phyloP scores from a whole-genome alignment of 2,329 filamentous ascomycete species.

The Phoma sp. region DNA sequence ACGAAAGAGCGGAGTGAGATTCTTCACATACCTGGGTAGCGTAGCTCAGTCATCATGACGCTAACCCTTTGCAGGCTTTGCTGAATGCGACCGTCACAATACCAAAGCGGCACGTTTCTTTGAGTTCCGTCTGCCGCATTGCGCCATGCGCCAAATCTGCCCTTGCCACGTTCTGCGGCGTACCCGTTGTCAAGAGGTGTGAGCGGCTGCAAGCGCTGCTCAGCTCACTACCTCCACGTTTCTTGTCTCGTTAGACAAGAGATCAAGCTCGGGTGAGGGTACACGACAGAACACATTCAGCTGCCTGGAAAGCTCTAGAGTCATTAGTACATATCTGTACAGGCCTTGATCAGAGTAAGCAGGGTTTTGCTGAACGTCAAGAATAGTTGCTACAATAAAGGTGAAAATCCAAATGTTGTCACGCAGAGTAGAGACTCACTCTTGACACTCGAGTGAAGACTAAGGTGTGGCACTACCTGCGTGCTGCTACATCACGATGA shows the following conservation, averaged over 20 bases:
- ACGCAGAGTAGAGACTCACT: background rate
- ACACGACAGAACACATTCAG: background rate
- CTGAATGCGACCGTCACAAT: background rate
- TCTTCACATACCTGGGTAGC: too few species aligned
- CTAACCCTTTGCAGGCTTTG: slow-evolving; percentile 1
- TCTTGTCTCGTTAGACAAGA: background rate
- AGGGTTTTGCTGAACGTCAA: background rate
- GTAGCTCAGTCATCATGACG: slow-evolving; percentile 15
- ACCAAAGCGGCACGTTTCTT: background rate
- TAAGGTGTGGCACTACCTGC: background rate
- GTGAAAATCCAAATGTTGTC: background rate
- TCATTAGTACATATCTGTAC: background rate
- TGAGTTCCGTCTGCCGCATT: background rate
- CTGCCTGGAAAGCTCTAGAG: background rate
- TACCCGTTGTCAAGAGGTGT: background rate
- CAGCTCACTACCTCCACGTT: background rate
- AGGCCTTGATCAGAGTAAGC: background rate
- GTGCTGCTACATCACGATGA: background rate
- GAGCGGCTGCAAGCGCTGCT: slow-evolving; percentile 4
- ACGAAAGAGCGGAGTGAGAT: slow-evolving; percentile 20
- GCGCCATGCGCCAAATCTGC: background rate
- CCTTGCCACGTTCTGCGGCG: slow-evolving; percentile 2
- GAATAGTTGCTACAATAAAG: too few species aligned
- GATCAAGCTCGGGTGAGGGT: background rate
- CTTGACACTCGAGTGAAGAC: background rate